Percentiles rank a stretch among this genome's conserved stretches.
Conservation (phyloP, 495 filamentous ascomycete genomes). For the Penicillium subrubescens region DNA sequence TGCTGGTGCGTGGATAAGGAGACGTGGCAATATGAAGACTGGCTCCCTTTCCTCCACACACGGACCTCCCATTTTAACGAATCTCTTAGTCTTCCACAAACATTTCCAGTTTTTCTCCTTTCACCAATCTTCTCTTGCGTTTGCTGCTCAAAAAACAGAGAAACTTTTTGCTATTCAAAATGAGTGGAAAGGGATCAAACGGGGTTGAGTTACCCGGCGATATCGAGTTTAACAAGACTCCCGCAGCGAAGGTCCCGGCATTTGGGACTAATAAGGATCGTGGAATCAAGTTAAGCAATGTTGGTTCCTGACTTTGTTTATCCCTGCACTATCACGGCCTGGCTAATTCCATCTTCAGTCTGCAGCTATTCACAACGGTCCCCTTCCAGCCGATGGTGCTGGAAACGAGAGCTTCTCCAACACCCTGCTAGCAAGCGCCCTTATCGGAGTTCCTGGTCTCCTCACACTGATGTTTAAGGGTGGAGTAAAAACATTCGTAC, state of each 20-base stretch:
- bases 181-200: neutral
- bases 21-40: no score
- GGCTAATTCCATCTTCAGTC: conserved; percentile 52
- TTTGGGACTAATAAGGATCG: conserved; percentile 64
- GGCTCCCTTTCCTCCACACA: no score
- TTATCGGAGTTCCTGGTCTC: conserved; percentile 65
- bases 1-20: no score
- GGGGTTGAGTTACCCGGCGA: conserved; percentile 34
- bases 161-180: neutral
- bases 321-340: conserved; percentile 6
- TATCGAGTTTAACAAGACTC: conserved; percentile 80
- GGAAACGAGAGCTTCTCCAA: conserved; percentile 74
- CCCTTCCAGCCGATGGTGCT: conserved; percentile 74
- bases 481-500: conserved; percentile 70
- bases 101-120: no score
- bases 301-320: conserved; percentile 37
- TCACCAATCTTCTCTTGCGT: no score
- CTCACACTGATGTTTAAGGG: conserved; percentile 69
- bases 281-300: conserved; percentile 73
- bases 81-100: no score
- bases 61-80: no score
- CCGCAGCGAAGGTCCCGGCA: conserved; percentile 59
- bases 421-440: conserved; percentile 55
- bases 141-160: no score
- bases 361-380: conserved; percentile 77